Evolutionary conservation across 2,329 filamentous ascomycete species (phyloP).

Genomic region (Shiraia bambusicola): DNA sequence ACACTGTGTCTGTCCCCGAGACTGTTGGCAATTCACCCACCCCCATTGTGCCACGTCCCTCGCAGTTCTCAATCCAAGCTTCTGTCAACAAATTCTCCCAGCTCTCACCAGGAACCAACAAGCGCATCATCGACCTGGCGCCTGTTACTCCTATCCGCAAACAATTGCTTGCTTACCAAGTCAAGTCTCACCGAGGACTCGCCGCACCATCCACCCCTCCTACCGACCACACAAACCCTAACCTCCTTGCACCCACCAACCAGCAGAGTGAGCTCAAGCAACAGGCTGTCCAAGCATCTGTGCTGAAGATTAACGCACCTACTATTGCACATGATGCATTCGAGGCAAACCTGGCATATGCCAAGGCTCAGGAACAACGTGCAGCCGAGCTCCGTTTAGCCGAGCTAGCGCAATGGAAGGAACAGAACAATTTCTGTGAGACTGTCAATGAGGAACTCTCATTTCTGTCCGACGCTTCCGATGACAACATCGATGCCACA

Average conservation of each 20-base stretch:
- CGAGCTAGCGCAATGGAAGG: slow-evolving; percentile 5
- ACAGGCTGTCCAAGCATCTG: neutral
- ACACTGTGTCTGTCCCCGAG: no score
- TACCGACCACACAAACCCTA: neutral
- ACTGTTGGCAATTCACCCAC: no score
- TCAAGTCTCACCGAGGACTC: slow-evolving; percentile 3
- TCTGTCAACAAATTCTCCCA: no score
- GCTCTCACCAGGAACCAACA: no score
- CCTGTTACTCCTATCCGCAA: slow-evolving; percentile 12
- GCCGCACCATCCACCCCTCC: neutral
- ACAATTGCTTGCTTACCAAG: slow-evolving; percentile 10
- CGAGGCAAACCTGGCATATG: slow-evolving; percentile 6
- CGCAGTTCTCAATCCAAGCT: no score
- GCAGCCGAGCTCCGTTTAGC: slow-evolving; percentile 9
- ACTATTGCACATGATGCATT: slow-evolving; percentile 4
- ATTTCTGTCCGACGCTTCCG: slow-evolving; percentile 15
- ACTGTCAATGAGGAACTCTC: slow-evolving; percentile 14
- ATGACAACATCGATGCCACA: neutral
- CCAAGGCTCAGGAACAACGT: slow-evolving; percentile 12
- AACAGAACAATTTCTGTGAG: slow-evolving; percentile 1
- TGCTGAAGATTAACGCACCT: slow-evolving; percentile 3
- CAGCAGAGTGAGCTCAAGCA: slow-evolving; percentile 3
- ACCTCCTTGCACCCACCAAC: neutral
- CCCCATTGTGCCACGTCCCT: no score
- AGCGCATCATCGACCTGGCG: neutral